These are phyloP conservation scores for Plasmodium gallinaceum DNA, from an alignment of 169 alveolate species.

Conservation along the genomic window DNA sequence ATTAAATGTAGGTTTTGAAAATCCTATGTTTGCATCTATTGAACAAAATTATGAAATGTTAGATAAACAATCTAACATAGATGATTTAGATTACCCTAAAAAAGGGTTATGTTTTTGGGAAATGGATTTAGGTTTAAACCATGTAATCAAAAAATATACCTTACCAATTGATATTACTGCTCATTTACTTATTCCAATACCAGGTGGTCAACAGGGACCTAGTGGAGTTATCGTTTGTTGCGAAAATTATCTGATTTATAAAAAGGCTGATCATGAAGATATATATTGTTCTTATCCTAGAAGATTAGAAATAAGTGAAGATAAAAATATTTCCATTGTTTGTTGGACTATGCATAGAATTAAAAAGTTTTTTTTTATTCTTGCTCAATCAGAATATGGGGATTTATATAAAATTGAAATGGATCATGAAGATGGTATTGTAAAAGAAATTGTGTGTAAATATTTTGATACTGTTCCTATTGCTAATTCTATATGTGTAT, in stretches of 20 bases:
- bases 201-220: constrained; percentile 97
- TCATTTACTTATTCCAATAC: constrained; percentile 93
- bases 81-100: constrained; percentile 87
- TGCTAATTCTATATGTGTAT: constrained; percentile 93
- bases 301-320: constrained; percentile 93
- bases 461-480: constrained; percentile 98
- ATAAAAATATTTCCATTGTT: constrained; percentile 90
- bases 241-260: constrained; percentile 94
- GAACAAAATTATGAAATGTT: constrained; percentile 93
- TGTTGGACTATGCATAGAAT: constrained; percentile 93
- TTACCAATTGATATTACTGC: constrained; percentile 90
- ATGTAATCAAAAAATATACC: constrained; percentile 95
- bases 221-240: constrained; percentile 98
- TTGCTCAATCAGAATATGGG: constrained; percentile 96
- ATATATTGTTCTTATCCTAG: constrained; percentile 95
- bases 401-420: constrained; percentile 93
- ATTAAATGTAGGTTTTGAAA: constrained; percentile 96
- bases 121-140: constrained; percentile 99
- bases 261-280: constrained; percentile 94
- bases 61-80: constrained; percentile 88
- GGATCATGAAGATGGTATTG: constrained; percentile 91
- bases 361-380: constrained; percentile 94
- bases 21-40: constrained; percentile 97
- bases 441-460: constrained; percentile 89
- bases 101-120: constrained; percentile 96